Evolutionary conservation across 2,329 filamentous ascomycete genomes (phyloP).

Genomic region (Phialocephala subalpina): DNA sequence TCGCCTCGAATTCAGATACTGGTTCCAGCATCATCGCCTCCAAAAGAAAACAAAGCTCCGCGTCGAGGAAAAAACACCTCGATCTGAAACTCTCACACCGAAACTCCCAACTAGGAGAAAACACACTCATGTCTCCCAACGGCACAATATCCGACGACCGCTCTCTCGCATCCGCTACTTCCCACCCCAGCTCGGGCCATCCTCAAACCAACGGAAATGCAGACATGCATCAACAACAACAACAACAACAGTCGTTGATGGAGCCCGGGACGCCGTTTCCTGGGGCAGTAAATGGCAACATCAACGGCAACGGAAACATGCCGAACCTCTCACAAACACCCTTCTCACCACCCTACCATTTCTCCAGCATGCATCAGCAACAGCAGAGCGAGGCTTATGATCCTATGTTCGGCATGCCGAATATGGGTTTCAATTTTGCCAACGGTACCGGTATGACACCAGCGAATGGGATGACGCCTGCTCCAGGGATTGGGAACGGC

Average conservation of each 20-base stretch:
- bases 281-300: too few relatives aligned
- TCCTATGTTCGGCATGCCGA: constrained; percentile 65
- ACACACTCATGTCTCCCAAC: constrained; percentile 41
- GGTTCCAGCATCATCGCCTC: constrained; percentile 6
- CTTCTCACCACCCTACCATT: constrained; percentile 45
- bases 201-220: background rate
- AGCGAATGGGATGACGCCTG: background rate
- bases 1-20: constrained; percentile 1
- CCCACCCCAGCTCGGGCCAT: too few relatives aligned
- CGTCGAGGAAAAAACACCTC: constrained; percentile 49
- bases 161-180: background rate
- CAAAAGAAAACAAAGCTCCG: constrained; percentile 31
- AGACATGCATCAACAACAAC: constrained; percentile 20
- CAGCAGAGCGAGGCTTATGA: constrained; percentile 53
- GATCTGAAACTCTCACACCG: constrained; percentile 42
- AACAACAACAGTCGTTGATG: constrained; percentile 21
- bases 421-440: constrained; percentile 55
- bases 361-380: constrained; percentile 25
- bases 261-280: constrained; percentile 25
- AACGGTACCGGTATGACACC: background rate
- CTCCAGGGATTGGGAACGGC: background rate
- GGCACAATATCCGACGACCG: constrained; percentile 26
- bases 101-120: constrained; percentile 40
- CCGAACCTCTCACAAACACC: constrained; percentile 37
- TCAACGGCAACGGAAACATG: constrained; percentile 19